Percentiles rank a stretch among this genome's conserved stretches.
phyloP scores from a whole-genome alignment of 306 rosid genomes.

The Casuarina cunninghamiana region DNA sequence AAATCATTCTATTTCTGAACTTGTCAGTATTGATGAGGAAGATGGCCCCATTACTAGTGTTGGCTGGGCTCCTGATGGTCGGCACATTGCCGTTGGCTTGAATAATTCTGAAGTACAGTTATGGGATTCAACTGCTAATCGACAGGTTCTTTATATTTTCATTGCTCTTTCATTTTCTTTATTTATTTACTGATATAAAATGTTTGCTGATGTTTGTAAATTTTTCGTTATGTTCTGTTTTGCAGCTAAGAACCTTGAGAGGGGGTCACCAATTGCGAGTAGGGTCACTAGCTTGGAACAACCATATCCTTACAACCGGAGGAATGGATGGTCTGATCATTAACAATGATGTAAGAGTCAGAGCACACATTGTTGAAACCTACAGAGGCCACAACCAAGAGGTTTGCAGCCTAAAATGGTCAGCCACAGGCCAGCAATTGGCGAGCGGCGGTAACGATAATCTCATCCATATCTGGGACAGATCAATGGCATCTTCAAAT shows the following conservation, averaged over 20 bases:
- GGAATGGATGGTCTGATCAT: constrained; percentile 70
- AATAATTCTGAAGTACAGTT: constrained; percentile 72
- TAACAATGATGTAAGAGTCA: constrained; percentile 76
- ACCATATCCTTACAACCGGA: constrained; percentile 75
- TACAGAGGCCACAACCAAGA: constrained; percentile 79
- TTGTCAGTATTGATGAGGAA: constrained; percentile 63
- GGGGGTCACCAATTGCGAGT: constrained; percentile 69
- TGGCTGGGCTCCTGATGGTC: constrained; percentile 83
- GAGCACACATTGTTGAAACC: constrained; percentile 67
- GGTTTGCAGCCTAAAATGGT: constrained; percentile 85
- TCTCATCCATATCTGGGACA: constrained; percentile 68
- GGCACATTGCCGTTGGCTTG: constrained; percentile 67
- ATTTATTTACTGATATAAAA: constrained; percentile 8
- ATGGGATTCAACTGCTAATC: constrained; percentile 60
- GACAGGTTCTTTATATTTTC: constrained; percentile 37
- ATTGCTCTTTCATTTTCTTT: neutral
- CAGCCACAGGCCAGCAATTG: constrained; percentile 68
- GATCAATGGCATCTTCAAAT: constrained; percentile 50
- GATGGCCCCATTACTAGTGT: constrained; percentile 72
- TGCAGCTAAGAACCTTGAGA: constrained; percentile 63
- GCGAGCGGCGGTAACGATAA: constrained; percentile 88
- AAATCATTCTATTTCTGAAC: constrained; percentile 59
- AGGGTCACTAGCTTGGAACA: constrained; percentile 82
- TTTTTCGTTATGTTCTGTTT: constrained; percentile 15
- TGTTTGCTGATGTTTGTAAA: neutral